Base-by-base conservation (phyloP, 257 asterid species). In the Solanum chmielewskii region DNA sequence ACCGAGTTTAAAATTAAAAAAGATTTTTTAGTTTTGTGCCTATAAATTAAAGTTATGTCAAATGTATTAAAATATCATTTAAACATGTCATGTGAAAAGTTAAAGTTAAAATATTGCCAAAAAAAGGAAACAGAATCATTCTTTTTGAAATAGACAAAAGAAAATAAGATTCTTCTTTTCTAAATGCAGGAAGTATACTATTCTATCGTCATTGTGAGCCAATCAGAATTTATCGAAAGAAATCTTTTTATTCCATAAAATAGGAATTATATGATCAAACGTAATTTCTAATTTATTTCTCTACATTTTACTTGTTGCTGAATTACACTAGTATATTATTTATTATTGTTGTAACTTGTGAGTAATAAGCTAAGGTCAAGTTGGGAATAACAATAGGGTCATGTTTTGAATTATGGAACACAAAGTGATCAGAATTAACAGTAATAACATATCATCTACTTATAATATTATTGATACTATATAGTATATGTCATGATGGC, bases 261-360 rank as follows among this genome's bases (percentile, higher is more conserved):
- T 29, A 27, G 0, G 0, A 2, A 27, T 56, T 56, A 56, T 14
- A 29, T 29, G 5, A 14, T 68, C 8, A 25, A 25, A 25, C 7
- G 1, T 7, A 27, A 1, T 29, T 68, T 62, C 0, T 62, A 56
- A 1, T 18, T 56, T 10, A 23, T 29, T 62, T 23, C 1, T 23
- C 0, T 4, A 10, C 3, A 23, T 3, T 56, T 4, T 3, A 23
- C 15, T 62, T 18, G 1, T 56, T 23, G 3, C 23, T 18, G 0
- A 35, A 35, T 35, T 35, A 35, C 39, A 5, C 7, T 37, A 35
- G 2, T 6, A 1, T 5, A 5, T 37, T 37, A 37, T 18, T 18
- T 52, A 10, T 56, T 23, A 20, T 25, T 1, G 2, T 25, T 2
- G 75, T 4, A 29, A 70, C 25, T 18, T 33, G 31, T 49, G 39